Evolutionary conservation across 2,329 filamentous ascomycete genomes (phyloP), one percentile per base, ranked within the genome.

Genomic region (Fusarium sp.): DNA sequence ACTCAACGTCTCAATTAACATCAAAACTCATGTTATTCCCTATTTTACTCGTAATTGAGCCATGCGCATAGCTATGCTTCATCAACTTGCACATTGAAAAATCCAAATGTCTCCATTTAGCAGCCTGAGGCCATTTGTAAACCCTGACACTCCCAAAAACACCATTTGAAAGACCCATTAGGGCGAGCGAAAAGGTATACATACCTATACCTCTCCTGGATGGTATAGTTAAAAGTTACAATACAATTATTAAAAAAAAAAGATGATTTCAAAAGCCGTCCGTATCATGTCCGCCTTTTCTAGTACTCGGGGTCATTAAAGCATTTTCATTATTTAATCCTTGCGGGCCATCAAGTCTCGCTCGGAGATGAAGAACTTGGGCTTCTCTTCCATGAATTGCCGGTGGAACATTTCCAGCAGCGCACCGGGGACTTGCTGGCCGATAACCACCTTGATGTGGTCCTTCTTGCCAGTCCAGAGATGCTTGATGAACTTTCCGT

Each of bases 401-500:
- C 75, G 69, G 73, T 82, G 80, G 62, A 81, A 80, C 13, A 78
- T 70, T 44, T 77, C 74, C 16, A 81, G 69, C 29, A 76, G 75
- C 8, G 73, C 73, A 9, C 80, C 80, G 6, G 80, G 80, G 28
- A 81, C 66, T 52, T 81, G 79, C 35, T 79, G 69, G 23, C 76
- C 78, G 8, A 82, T 78, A 52, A 78, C 78, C 9, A 78, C 68
- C 75, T 81, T 82, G 68, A 82, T 80, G 65, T 78, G 74, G 43
- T 75, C 70, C 47, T 76, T 65, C 73, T 84, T 84, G 66, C 79
- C 77, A 1, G 78, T 81, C 82, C 82, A 84, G 61, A 83, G 69
- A 66, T 84, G 82, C 64, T 80, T 79, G 61, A 84, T 78, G 57
- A 84, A 81, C 39, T 75, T 76, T 35, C 82, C 82, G 12, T 78